phyloP scores from a whole-genome alignment of 148 eudicot species.

The Cornus kousa region DNA sequence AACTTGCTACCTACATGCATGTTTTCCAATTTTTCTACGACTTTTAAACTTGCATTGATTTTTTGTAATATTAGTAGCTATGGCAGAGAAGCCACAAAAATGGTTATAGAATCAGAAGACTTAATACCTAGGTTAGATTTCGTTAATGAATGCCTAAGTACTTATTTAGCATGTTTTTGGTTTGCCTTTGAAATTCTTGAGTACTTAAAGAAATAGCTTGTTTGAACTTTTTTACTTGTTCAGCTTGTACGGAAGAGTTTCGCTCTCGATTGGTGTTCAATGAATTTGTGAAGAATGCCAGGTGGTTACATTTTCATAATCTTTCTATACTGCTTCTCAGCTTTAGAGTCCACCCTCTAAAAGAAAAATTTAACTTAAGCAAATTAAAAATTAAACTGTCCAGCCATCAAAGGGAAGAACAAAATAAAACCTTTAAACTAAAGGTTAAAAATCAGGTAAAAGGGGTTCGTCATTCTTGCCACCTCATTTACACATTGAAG shows the following conservation, averaged over 20 bases:
- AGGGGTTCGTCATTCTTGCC: no score
- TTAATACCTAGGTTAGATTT: no score
- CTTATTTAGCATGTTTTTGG: not conserved
- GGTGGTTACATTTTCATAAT: slow-evolving; percentile 36
- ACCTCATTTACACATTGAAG: no score
- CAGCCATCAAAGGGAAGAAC: no score
- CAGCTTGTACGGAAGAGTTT: slow-evolving; percentile 99
- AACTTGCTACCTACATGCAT: not conserved
- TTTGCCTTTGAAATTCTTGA: not conserved
- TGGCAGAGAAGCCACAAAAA: not conserved
- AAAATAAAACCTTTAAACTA: no score
- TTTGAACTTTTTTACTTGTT: slow-evolving; percentile 18
- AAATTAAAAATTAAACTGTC: no score
- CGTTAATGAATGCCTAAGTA: not conserved
- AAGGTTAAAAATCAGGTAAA: no score
- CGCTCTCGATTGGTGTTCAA: slow-evolving; percentile 73
- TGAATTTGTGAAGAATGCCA: slow-evolving; percentile 79
- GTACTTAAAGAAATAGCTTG: not conserved
- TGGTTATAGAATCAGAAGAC: not conserved
- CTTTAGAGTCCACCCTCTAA: not conserved
- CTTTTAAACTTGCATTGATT: no score
- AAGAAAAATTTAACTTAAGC: no score
- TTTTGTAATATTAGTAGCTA: not conserved
- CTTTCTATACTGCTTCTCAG: not conserved
- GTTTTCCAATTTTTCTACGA: not conserved